Evolutionary conservation across 768 basidiomycete genomes (phyloP), one percentile per base, ranked within the genome.

Genomic region (Tulasnella sp.): DNA sequence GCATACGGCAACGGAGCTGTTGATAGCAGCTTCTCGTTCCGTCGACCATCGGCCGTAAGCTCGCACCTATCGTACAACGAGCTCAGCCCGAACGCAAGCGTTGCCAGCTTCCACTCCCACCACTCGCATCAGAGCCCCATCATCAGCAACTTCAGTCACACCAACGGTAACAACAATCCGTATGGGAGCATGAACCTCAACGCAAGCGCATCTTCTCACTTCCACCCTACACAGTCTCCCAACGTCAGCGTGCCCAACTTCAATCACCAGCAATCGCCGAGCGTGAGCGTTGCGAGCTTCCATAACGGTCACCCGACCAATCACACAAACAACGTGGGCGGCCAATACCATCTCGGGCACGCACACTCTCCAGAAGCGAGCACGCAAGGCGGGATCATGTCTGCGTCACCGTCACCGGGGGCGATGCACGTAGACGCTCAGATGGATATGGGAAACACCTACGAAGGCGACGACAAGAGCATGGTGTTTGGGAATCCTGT

Each of bases 101-200:
- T 51, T 3, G 46, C 49, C 19, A 59, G 57, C 31, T 59, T 59
- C 57, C 57, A 59, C 55, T 12, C 53, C 24, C 49, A 44, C n/a
- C n/a, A n/a, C 34, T 38, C 34, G 34, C 57, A 59, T 50, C 57
- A 59, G 15, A 49, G 29, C 15, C 57, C 45, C 11, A 22, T 19
- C n/a, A 48, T 41, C 19, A 22, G 25, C 46, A 59, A 59, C 42
- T 59, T 59, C 49, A 44, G 49, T n/a, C n/a, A n/a, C n/a, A 22
- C 46, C 34, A 38, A 38, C 15, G 34, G 34, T 5, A 38, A 15
- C 34, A 38, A 38, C 15, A 5, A 38, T 48, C 46, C 46, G 46
- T 22, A 48, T 29, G 46, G 21, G 19, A 48, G n/a, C n/a, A n/a
- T 5, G 7, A 22, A 48, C 7, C 57, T 46, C 5, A 59, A 59